Conservation (phyloP, 257 asterid species). For the Solanum chiquidenum region DNA sequence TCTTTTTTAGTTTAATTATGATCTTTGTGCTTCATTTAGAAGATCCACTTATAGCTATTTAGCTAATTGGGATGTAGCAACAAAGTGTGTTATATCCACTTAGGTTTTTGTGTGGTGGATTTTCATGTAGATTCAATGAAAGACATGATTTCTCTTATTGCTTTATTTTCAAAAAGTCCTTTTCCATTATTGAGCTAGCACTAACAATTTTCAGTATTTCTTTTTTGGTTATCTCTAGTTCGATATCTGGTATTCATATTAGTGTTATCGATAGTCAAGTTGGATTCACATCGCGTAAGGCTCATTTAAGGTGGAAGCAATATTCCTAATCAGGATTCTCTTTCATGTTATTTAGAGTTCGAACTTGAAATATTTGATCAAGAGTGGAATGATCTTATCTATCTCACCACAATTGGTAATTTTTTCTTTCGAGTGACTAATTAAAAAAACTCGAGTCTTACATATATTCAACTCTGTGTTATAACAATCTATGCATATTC, state of each 20-base stretch:
- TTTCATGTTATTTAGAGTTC: neutral
- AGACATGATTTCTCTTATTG: neutral
- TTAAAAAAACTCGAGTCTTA: neutral
- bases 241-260: neutral
- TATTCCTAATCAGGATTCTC: neutral
- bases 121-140: neutral
- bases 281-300: neutral
- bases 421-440: neutral
- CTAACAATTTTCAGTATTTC: neutral
- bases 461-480: neutral
- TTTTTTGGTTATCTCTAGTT: no score
- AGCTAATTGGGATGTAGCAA: neutral
- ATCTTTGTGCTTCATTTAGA: neutral
- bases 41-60: neutral
- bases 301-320: neutral
- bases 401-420: neutral
- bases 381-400: neutral
- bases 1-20: neutral
- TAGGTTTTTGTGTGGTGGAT: neutral
- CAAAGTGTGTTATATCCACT: neutral
- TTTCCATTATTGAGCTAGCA: neutral
- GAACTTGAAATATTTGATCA: neutral
- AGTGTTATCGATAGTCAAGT: neutral
- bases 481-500: neutral
- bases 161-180: neutral